A percentile compares a stretch with the other conserved stretches of the same genome.
Conservation (phyloP, 371 early-diverging fungal genomes). For the Choanephora cucurbitarum region DNA sequence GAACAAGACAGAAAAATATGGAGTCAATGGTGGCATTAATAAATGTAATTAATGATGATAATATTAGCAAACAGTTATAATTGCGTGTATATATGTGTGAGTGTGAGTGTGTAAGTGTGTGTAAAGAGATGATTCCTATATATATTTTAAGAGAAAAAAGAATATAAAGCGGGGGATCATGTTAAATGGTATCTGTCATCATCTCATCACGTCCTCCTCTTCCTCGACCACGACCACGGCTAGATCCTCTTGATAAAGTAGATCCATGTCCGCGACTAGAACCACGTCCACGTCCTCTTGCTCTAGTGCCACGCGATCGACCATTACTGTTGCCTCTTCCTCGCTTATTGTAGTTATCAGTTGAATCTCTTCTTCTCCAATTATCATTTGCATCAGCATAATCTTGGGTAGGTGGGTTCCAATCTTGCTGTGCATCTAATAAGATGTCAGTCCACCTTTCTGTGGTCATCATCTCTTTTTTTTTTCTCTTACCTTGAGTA, state of each 20-base stretch:
- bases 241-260: neutral
- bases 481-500: too few relatives aligned
- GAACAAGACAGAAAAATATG: slow-evolving; percentile 43
- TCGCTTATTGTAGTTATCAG: neutral
- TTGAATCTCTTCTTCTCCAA: slow-evolving; percentile 13
- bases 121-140: too few relatives aligned
- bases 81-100: too few relatives aligned
- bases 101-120: too few relatives aligned
- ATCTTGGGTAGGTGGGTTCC: too few relatives aligned
- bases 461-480: too few relatives aligned
- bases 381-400: slow-evolving; percentile 7
- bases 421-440: neutral
- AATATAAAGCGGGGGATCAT: too few relatives aligned
- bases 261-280: slow-evolving; percentile 10
- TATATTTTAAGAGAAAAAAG: too few relatives aligned
- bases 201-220: too few relatives aligned
- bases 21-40: slow-evolving; percentile 50
- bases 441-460: neutral
- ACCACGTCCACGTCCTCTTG: slow-evolving; percentile 23
- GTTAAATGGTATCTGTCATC: neutral
- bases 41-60: too few relatives aligned
- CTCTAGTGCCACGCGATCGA: slow-evolving; percentile 10
- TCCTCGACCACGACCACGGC: slow-evolving; percentile 24
- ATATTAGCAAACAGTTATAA: too few relatives aligned
- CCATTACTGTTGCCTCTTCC: too few relatives aligned